Evolutionary conservation across 345 rosid species (phyloP), one percentile per base, ranked within the genome.

Genomic region (Adansonia digitata): DNA sequence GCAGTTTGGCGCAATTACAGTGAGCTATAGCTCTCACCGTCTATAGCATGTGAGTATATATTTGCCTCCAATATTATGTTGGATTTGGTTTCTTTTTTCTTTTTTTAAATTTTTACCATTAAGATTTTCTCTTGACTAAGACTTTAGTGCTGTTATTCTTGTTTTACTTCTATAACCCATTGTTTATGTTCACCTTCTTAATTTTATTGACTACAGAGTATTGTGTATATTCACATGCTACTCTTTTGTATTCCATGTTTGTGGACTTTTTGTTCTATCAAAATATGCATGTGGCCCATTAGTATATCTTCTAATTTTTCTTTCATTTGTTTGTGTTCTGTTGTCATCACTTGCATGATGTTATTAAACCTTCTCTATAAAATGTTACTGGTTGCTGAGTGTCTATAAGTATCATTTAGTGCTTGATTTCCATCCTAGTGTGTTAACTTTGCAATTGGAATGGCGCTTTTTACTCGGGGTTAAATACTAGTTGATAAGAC

Each of bases 1-100:
- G 86, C 90, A 22, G 99, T 95, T 46, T 95, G 99, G 99, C 96
- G 96, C 77, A 91, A 93, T 86, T 91, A 93, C 82, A 91, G 96
- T 69, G 99, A 93, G 69, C 93, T 95, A 82, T 95, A 93, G 90
- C 73, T 76, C 39, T 4, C 57, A 26, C 11, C 48, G 57, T 69
- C 66, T 63, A 27, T 45, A 15, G 80, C 75, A 79, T 72, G 83
- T 82, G 35, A 49, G 86, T 73, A 66, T 46, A 13, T 37, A 13
- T 37, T 34, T 73, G 60, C 27, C 64, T 71, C 31, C 64, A 48
- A 35, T 43, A 11, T 69, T 27, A 24, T 71, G 3, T 53, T 75
- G 42, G 37, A 42, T 60, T 8, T 39, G 37, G 34, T 11, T 74
- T 59, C 35, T 42, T 71, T 20, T 9, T 56, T 55, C 10, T 8